Base-by-base conservation (phyloP, 225 moss, liverwort and hornwort species). In the Anthoceros angustus region DNA sequence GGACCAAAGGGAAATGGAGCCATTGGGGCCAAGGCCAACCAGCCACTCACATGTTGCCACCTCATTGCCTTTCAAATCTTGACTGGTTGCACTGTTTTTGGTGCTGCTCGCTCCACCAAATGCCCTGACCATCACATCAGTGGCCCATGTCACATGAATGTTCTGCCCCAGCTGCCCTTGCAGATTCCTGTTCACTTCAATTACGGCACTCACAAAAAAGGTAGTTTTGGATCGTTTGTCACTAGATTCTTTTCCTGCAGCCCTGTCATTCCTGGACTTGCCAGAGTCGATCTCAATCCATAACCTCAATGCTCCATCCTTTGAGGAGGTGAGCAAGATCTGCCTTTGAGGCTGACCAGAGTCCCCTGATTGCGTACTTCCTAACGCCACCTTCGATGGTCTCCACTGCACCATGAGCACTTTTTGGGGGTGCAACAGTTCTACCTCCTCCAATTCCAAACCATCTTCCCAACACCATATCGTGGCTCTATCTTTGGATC, bases 391-490 rank as follows among this genome's bases (percentile, higher is more conserved):
- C 78, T 87, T 83, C 71, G 88, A 81, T 12, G 95, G 92, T 67
- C 95, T 79, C 95, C 95, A 98, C 68, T 92, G 88, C 63, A 98
- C 71, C 80, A 82, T 81, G 62, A 81, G 68, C 20, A 98, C 75
- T 68, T 77, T 82, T 41, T 82, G 75, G 62, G 95, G 84, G 74
- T 98, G 95, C 62, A 72, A 72, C 39, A 98, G 78, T 67, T 87
- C 84, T 68, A 87, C 73, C 70, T 82, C 89, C 73, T 83, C 66
- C 63, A 80, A 69, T 46, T 83, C 88, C 64, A 77, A 75, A 24
- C 84, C 92, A 72, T 80, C 89, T 75, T 83, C 84, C 88, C 84
- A 89, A 86, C 86, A 98, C 95, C 91, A 98, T 41, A 98, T 70
- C 65, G 84, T 79, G 64, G 82, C 79, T 72, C 70, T 79, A 26